Evolutionary conservation across 1,284 basidiomycete genomes (phyloP).

Genomic region (Heterobasidion irregulare): DNA sequence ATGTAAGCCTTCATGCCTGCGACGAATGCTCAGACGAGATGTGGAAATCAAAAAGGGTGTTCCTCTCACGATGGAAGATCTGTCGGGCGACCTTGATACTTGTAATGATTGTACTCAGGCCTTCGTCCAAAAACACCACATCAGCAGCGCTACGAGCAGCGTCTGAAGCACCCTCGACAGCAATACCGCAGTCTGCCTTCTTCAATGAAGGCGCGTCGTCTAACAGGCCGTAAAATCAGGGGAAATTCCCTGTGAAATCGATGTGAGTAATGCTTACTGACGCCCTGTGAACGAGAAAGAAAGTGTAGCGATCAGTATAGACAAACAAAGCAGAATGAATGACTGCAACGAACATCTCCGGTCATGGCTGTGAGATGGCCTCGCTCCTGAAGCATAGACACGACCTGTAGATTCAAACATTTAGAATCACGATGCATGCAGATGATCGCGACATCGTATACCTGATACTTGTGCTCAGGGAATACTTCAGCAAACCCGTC

Average conservation of each 20-base stretch:
- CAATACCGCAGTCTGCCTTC: conserved; percentile 33
- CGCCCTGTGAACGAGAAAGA: background rate
- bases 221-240: background rate
- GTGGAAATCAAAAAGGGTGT: conserved; percentile 20
- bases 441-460: background rate
- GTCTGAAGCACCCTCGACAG: conserved; percentile 39
- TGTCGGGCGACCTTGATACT: conserved; percentile 48
- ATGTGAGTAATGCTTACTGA: background rate
- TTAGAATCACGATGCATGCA: background rate
- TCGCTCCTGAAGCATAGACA: conserved; percentile 41
- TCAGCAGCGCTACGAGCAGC: conserved; percentile 36
- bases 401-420: conserved; percentile 29
- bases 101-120: conserved; percentile 31
- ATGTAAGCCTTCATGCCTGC: conserved; percentile 13
- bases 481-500: conserved; percentile 52
- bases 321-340: background rate
- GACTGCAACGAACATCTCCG: conserved; percentile 19
- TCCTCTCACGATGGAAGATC: conserved; percentile 52
- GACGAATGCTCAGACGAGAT: no score
- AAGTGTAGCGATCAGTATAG: background rate
- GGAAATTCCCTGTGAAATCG: background rate
- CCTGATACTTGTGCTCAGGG: conserved; percentile 36
- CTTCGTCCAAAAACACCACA: conserved; percentile 39
- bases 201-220: conserved; percentile 37
- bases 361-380: conserved; percentile 48